A percentile compares a stretch with the other conserved stretches of the same genome.
Conservation (phyloP, 192 early-diverging fungal species). For the Podila verticillata region DNA sequence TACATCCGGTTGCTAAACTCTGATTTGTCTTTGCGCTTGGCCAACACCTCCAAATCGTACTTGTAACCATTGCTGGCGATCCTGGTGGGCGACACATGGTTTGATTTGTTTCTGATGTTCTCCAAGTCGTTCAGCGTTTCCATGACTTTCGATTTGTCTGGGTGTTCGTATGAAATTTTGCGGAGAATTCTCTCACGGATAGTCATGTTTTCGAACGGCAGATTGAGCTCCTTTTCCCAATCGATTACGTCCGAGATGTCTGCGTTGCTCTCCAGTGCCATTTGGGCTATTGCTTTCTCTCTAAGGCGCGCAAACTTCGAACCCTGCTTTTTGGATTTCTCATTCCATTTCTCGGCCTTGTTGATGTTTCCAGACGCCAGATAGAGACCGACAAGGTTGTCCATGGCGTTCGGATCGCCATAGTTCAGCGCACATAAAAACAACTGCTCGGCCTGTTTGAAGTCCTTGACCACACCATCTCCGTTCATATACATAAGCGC, state of each 20-base stretch:
- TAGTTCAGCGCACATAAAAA: slow-evolving; percentile 42
- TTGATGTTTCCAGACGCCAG: slow-evolving; percentile 35
- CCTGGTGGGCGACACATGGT: slow-evolving; percentile 16
- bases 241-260: slow-evolving; percentile 31
- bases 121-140: slow-evolving; percentile 26
- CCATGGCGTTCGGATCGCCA: slow-evolving; percentile 44
- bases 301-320: slow-evolving; percentile 29
- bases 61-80: slow-evolving; percentile 23
- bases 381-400: slow-evolving; percentile 35
- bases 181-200: slow-evolving; percentile 35
- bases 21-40: slow-evolving; percentile 37
- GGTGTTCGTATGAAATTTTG: slow-evolving; percentile 33
- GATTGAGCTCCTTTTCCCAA: slow-evolving; percentile 38
- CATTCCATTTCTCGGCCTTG: slow-evolving; percentile 46
- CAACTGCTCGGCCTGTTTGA: slow-evolving; percentile 36
- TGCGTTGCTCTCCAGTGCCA: slow-evolving; percentile 23
- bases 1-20: slow-evolving; percentile 46
- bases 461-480: slow-evolving; percentile 39
- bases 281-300: slow-evolving; percentile 38
- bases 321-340: slow-evolving; percentile 36
- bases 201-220: slow-evolving; percentile 45
- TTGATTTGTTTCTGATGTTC: slow-evolving; percentile 30
- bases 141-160: slow-evolving; percentile 26
- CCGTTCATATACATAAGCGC: slow-evolving; percentile 38
- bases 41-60: slow-evolving; percentile 38